Base-by-base conservation (phyloP, 805 yeast genomes). In the Starmera amethionina region DNA sequence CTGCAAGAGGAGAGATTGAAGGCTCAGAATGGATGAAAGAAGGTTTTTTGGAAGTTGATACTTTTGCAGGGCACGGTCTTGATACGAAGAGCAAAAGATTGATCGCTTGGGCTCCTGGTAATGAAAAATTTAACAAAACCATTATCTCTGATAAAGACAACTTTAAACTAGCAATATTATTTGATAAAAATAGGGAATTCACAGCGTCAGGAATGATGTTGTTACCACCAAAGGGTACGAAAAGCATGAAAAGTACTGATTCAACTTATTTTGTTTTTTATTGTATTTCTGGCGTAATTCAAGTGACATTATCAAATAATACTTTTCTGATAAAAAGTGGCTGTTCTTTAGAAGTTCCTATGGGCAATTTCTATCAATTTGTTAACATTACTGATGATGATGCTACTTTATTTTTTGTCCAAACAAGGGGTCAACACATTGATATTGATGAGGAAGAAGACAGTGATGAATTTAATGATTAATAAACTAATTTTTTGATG, bases 261-360 rank as follows among this genome's bases (percentile, higher is more conserved):
- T 54, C 68, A 8, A 79, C 84, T 2, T 72, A 79, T 46, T 79
- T 82, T 50, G 77, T 80, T 25, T 88, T 88, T 54, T 82, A 78
- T 54, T 87, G 88, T 34, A 70, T 82, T 5, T 64, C 69, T 32
- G 97, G 97, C 0, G 49, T 71, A 3, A 55, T 85, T 8, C 85
- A 84, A 50, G 89, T 84, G 3, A 73, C 77, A 2, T 47, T 88
- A 4, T 72, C 75, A 15, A 75, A 73, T 6, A 69, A 67, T 16
- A 67, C 64, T 18, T 84, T 88, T 55, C 60, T 77, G 4, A 82
- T 79, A 7, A 68, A 74, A 1, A 64, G 70, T 41, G 95, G 95
- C 1, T 82, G 95, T 40, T 74, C 90, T 5, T 80, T 88, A 51
- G 84, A 82, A 51, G 70, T 89, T 6, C 96, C 96, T 1, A 73